Conservation (phyloP, 331 rosid genomes). For the Malus hybrid region DNA sequence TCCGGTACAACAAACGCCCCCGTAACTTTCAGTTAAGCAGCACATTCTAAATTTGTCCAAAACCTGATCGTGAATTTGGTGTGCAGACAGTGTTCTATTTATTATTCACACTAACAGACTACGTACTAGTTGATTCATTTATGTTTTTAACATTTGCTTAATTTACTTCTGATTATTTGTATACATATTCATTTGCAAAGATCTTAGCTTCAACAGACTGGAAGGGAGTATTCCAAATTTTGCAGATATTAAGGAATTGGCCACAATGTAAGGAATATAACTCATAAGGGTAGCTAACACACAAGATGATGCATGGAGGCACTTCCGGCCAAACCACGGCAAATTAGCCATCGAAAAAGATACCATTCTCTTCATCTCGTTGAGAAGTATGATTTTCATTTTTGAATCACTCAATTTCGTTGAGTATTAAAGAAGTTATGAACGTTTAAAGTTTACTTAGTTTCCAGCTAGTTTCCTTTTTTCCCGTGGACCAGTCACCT, state of each 20-base stretch:
- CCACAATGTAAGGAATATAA: constrained; percentile 17
- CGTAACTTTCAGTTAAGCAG: too few relatives aligned
- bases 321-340: neutral
- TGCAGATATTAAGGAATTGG: neutral
- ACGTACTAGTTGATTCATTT: too few relatives aligned
- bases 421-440: too few relatives aligned
- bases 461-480: too few relatives aligned
- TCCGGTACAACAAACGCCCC: too few relatives aligned
- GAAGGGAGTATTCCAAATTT: constrained; percentile 15
- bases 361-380: too few relatives aligned
- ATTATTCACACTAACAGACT: neutral
- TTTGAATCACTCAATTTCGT: too few relatives aligned
- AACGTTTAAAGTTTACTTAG: too few relatives aligned
- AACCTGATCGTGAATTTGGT: too few relatives aligned
- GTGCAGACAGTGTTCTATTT: neutral
- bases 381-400: too few relatives aligned
- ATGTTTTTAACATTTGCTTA: neutral
- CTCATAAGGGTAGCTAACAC: neutral
- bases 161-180: neutral
- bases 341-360: too few relatives aligned
- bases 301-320: neutral
- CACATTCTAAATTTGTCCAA: neutral
- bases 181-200: constrained; percentile 3
- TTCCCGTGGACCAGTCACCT: too few relatives aligned
- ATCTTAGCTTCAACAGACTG: constrained; percentile 30